These are phyloP conservation scores for Hericium rajendrae DNA, from an alignment of 768 basidiomycete species.

Conservation along the genomic window DNA sequence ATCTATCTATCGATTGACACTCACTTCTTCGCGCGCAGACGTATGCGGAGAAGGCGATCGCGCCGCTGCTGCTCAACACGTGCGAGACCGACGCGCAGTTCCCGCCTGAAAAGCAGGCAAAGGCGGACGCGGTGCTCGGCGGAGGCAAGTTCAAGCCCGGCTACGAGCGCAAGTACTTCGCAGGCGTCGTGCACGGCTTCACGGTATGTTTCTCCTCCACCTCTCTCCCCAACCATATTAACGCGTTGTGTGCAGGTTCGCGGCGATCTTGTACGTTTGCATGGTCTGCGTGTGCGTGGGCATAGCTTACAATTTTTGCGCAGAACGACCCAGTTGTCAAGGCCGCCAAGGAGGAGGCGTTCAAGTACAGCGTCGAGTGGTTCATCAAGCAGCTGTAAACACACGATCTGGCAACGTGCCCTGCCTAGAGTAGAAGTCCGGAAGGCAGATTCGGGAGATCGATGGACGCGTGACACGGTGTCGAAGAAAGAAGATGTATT, in stretches of 20 bases:
- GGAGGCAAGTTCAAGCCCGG: conserved; percentile 21
- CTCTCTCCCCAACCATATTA: conserved; percentile 13
- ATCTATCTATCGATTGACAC: not conserved
- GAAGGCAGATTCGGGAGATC: not conserved
- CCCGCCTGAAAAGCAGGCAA: conserved; percentile 22
- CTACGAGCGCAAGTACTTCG: conserved; percentile 26
- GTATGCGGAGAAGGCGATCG: conserved; percentile 24
- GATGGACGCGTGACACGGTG: too few relatives aligned
- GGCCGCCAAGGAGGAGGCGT: conserved; percentile 31
- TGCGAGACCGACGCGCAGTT: conserved; percentile 27
- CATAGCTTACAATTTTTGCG: not conserved
- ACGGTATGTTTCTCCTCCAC: not conserved
- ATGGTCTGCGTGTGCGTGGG: conserved; percentile 3
- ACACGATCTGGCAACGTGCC: not conserved
- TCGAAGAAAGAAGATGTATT: too few relatives aligned
- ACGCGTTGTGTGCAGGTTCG: conserved; percentile 11
- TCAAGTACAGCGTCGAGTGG: conserved; percentile 27
- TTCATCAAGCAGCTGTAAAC: conserved; percentile 14
- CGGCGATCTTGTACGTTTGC: conserved; percentile 27
- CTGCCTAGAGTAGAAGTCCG: not conserved
- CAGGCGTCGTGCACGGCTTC: conserved; percentile 38
- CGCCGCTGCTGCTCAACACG: conserved; percentile 34
- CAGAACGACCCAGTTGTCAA: conserved; percentile 12
- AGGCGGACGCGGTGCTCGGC: conserved; percentile 24
- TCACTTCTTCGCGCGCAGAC: conserved; percentile 12